Evolutionary conservation across 768 basidiomycete genomes (phyloP), one percentile per base, ranked within the genome.

Genomic region (Leccinum subgranulosum): DNA sequence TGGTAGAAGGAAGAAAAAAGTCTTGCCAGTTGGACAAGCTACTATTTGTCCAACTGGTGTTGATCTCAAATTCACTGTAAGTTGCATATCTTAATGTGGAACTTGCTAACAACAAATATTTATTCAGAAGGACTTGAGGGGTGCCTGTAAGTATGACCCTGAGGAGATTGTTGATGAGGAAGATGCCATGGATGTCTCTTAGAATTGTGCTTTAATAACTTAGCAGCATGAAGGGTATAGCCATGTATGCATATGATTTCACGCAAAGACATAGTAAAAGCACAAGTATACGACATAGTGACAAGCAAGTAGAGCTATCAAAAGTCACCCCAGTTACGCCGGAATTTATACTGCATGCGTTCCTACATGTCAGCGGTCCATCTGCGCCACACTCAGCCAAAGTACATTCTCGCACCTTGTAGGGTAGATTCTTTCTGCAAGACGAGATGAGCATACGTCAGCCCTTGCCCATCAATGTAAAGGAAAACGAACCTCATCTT

Each of bases 341-440:
- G 84, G 83, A 94, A 92, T 75, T 93, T 94, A 73, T 92, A 93
- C 91, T 93, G 84, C 74, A 88, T 79, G 46, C 81, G 82, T 59
- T 74, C 76, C 83, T 84, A 62, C 48, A 64, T 29, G 72, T 87
- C 64, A 90, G 80, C 65, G 64, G 73, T 72, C 72, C 52, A 55
- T 64, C 57, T 75, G 52, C 67, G 58, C 54, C 56, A 46, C 57
- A 49, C 51, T 48, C 55, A 33, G 48, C 60, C 7, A 25, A 23
- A 21, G 47, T 29, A 39, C 53, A 52, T 45, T 49, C 43, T 64
- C 63, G 66, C 77, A 93, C 91, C 88, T 94, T 94, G 83, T 94
- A 94, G 14, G 92, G 92, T 53, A 91, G 62, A 69, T 92, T 92
- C 75, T 81, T 89, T 71, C 87, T 87, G 66, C 11, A 19, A 25